Evolutionary conservation across 1,139 yeast genomes (phyloP).

Genomic region (Suhomyces chickasaworum): DNA sequence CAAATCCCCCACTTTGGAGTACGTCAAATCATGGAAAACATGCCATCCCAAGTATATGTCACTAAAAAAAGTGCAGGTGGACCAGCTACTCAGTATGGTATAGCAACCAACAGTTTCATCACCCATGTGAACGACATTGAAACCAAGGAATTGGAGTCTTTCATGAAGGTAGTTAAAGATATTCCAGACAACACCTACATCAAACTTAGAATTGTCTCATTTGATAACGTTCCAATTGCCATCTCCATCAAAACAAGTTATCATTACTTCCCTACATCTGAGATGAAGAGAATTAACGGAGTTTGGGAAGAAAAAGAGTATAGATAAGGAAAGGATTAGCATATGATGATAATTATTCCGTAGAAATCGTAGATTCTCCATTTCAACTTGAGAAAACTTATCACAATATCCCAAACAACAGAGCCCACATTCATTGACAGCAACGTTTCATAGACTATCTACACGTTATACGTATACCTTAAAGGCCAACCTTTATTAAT

Average conservation of each 20-base stretch:
- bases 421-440: too few relatives aligned
- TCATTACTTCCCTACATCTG: slow-evolving; percentile 87
- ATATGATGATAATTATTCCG: not conserved
- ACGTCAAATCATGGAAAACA: slow-evolving; percentile 67
- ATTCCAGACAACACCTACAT: slow-evolving; percentile 82
- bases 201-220: slow-evolving; percentile 77
- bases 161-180: slow-evolving; percentile 60
- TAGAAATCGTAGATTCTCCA: not conserved
- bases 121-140: slow-evolving; percentile 83
- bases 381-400: too few relatives aligned
- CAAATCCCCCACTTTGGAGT: slow-evolving; percentile 56
- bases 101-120: slow-evolving; percentile 77
- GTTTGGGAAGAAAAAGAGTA: slow-evolving; percentile 55
- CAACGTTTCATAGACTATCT: too few relatives aligned
- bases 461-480: not conserved
- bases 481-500: not conserved
- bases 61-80: slow-evolving; percentile 75
- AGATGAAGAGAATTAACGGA: slow-evolving; percentile 48
- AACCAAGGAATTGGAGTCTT: slow-evolving; percentile 68
- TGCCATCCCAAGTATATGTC: slow-evolving; percentile 84
- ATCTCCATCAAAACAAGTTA: slow-evolving; percentile 84
- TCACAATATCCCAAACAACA: too few relatives aligned
- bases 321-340: slow-evolving; percentile 5
- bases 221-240: slow-evolving; percentile 84
- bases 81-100: slow-evolving; percentile 84